Conservation (phyloP, 345 rosid species). For the Salix exigua region DNA sequence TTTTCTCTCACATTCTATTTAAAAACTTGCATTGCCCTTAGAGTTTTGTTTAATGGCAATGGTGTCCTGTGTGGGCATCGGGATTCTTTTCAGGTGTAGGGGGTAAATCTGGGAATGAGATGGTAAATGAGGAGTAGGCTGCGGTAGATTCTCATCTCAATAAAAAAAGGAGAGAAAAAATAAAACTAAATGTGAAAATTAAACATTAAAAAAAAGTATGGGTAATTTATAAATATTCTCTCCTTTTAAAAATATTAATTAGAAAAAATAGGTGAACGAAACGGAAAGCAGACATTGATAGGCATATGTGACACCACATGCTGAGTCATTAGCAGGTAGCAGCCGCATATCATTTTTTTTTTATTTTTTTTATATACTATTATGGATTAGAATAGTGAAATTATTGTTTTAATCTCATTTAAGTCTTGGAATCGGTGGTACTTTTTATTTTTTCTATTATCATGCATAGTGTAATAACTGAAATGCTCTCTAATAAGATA, state of each 20-base stretch:
- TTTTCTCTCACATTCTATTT: not conserved
- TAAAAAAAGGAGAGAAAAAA: not conserved
- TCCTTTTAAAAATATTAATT: not conserved
- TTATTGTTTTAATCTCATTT: no score
- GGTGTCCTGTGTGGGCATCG: not conserved
- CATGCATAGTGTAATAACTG: fast-evolving
- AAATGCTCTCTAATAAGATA: no score
- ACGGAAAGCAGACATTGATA: not conserved
- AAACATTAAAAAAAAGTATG: not conserved
- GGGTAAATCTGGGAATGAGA: not conserved
- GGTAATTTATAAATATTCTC: not conserved
- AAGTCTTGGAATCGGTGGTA: fast-evolving
- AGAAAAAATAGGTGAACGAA: not conserved
- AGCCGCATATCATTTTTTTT: no score
- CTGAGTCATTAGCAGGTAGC: no score
- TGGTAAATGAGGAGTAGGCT: not conserved
- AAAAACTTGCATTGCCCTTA: not conserved
- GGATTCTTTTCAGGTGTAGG: not conserved
- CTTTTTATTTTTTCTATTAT: fast-evolving
- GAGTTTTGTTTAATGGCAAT: not conserved
- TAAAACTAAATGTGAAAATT: not conserved
- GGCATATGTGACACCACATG: no score
- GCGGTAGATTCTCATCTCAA: not conserved
- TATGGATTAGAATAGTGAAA: fast-evolving
- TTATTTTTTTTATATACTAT: no score